Conservation (phyloP, 1,284 basidiomycete species). For the Rhizoctonia solani region DNA sequence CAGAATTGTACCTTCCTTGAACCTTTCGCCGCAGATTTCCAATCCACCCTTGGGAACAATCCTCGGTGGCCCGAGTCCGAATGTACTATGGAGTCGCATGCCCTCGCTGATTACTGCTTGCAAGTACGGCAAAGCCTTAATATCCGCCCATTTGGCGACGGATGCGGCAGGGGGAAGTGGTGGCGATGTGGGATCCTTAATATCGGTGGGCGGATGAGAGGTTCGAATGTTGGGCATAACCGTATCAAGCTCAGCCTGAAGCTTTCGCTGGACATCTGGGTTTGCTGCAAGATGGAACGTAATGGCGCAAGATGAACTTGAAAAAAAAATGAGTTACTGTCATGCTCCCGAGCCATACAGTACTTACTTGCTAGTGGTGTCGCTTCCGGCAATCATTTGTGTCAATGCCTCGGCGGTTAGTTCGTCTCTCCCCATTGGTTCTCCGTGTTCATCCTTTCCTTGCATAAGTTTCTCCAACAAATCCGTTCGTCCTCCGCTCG, state of each 20-base stretch:
- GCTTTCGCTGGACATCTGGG: slow-evolving; percentile 66
- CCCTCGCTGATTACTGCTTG: slow-evolving; percentile 82
- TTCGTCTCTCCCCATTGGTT: slow-evolving; percentile 76
- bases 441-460: slow-evolving; percentile 75
- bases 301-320: slow-evolving; percentile 84
- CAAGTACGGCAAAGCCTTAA: slow-evolving; percentile 73
- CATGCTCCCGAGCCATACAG: background rate
- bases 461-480: slow-evolving; percentile 77
- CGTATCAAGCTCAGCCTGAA: slow-evolving; percentile 80
- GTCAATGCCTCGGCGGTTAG: slow-evolving; percentile 85
- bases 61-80: slow-evolving; percentile 82
- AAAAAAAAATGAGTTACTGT: background rate
- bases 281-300: slow-evolving; percentile 77
- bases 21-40: slow-evolving; percentile 59
- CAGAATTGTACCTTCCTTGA: slow-evolving; percentile 71
- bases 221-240: slow-evolving; percentile 52
- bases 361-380: slow-evolving; percentile 78
- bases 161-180: slow-evolving; percentile 58
- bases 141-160: slow-evolving; percentile 59
- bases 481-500: slow-evolving; percentile 67
- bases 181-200: background rate
- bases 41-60: slow-evolving; percentile 70
- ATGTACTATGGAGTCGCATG: slow-evolving; percentile 79
- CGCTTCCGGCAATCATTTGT: slow-evolving; percentile 81
- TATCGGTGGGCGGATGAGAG: slow-evolving; percentile 52